Evolutionary conservation across 208 protist species (phyloP), one percentile per base, ranked within the genome.

Genomic region (Wallacemonas collosoma): DNA sequence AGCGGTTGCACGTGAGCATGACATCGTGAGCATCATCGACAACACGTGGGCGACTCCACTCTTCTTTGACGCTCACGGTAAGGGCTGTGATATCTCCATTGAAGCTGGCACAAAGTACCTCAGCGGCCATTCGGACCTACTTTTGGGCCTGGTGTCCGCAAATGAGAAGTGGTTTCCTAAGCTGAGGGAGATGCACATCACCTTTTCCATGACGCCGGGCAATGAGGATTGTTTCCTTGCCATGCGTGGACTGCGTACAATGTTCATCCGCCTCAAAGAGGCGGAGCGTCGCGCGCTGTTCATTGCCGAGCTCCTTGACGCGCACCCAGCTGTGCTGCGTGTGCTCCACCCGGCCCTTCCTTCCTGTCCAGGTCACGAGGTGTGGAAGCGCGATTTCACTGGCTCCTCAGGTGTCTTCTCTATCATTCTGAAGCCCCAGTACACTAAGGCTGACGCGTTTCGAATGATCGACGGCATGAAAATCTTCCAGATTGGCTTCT

Each of bases 41-140:
- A 79, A 76, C 50, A 79, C 73, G 2, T 79, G 78, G 69, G 78
- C 78, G 2, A 76, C 73, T 1, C 73, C 78, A n/a, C 7, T 79
- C 56, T 76, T 82, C 66, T 82, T 82, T 43, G 72, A 77, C 53
- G 77, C 72, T 0, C 77, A 66, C 51, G 64, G 68, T 35, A 78
- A 71, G 53, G 77, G 77, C 48, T 77, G 72, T 69, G 72, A 82
- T 53, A 82, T 82, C 54, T 82, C 77, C 15, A 69, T 82, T 12
- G 77, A 78, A 68, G 77, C 77, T 2, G 72, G 72, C 58, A 82
- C 72, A 62, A 82, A 77, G 69, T 75, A 82, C 77, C 64, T 82
- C 36, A 65, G 77, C 54, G 68, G 77, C 43, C 77, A 78, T 69
- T 82, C 77, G 15, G 77, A 82, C 53, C 50, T 82, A 17, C 68